These are phyloP conservation scores for Bipolaris zeicola DNA, from an alignment of 2,329 filamentous ascomycete genomes.

Conservation along the genomic window DNA sequence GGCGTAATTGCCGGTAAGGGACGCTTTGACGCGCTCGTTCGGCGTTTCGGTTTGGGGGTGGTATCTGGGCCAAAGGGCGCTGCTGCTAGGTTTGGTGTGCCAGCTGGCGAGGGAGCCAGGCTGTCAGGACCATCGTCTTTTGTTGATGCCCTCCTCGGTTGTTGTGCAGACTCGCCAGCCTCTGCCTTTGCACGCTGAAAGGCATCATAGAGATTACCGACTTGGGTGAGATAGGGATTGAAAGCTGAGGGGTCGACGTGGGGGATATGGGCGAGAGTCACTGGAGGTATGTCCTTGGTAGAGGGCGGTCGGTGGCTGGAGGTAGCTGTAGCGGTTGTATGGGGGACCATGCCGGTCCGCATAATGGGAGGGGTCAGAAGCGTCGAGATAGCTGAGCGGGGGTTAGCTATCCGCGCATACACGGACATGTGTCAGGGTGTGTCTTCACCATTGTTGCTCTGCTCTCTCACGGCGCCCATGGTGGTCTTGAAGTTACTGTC, in stretches of 20 bases:
- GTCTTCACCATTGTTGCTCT: slow-evolving; percentile 76
- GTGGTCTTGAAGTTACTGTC: slow-evolving; percentile 69
- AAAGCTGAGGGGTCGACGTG: slow-evolving; percentile 82
- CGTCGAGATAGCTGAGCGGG: slow-evolving; percentile 77
- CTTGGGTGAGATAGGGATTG: slow-evolving; percentile 80
- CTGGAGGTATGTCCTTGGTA: slow-evolving; percentile 87
- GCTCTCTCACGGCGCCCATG: slow-evolving; percentile 68
- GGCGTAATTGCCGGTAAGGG: slow-evolving; percentile 77
- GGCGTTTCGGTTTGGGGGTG: slow-evolving; percentile 55
- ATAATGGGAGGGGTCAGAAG: slow-evolving; percentile 90
- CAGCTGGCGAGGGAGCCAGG: slow-evolving; percentile 48
- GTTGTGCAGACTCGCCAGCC: slow-evolving; percentile 62
- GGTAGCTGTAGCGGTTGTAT: slow-evolving; percentile 71
- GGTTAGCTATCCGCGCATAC: slow-evolving; percentile 19
- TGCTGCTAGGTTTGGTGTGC: slow-evolving; percentile 49
- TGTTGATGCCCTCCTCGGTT: slow-evolving; percentile 55
- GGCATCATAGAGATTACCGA: slow-evolving; percentile 86
- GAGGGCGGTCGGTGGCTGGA: slow-evolving; percentile 82
- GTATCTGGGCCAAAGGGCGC: slow-evolving; percentile 53
- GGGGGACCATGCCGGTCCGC: slow-evolving; percentile 81
- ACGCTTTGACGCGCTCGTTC: slow-evolving; percentile 62
- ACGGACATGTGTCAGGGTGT: neutral
- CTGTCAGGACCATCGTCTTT: slow-evolving; percentile 57
- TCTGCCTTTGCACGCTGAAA: slow-evolving; percentile 82
- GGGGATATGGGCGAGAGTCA: slow-evolving; percentile 85